These are phyloP conservation scores for Talaromyces ruber DNA, from an alignment of 495 filamentous ascomycete species.

Conservation along the genomic window DNA sequence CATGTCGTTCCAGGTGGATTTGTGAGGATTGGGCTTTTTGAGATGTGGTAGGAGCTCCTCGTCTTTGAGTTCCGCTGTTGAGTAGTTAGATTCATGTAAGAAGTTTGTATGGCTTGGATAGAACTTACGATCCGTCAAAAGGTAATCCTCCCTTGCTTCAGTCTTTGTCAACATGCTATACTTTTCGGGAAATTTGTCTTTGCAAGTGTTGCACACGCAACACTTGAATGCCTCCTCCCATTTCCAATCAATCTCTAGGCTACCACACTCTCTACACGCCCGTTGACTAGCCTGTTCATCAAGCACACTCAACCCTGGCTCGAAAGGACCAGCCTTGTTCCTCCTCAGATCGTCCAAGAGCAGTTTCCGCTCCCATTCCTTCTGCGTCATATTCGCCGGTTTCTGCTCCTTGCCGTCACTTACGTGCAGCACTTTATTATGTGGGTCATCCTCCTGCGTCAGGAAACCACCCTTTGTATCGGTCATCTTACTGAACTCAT, in stretches of 20 bases:
- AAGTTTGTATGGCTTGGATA: background rate
- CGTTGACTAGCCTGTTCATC: conserved; percentile 54
- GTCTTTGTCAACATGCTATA: conserved; percentile 95
- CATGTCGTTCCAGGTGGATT: conserved; percentile 95
- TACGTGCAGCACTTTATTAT: conserved; percentile 65
- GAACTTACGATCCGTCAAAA: conserved; percentile 79
- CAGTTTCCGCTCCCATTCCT: conserved; percentile 85
- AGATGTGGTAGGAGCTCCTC: conserved; percentile 79
- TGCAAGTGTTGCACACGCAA: conserved; percentile 65
- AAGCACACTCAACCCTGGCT: conserved; percentile 71
- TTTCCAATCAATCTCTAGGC: conserved; percentile 84
- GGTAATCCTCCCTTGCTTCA: conserved; percentile 89
- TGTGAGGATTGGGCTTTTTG: conserved; percentile 87
- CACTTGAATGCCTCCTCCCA: conserved; percentile 78
- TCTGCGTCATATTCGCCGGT: conserved; percentile 79
- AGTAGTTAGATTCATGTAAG: background rate
- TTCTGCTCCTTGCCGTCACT: conserved; percentile 51
- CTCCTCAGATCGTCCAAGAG: conserved; percentile 57
- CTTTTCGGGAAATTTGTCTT: conserved; percentile 81
- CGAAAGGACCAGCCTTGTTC: conserved; percentile 72
- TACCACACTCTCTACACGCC: conserved; percentile 74
- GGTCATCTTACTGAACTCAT: conserved; percentile 95
- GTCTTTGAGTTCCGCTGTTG: conserved; percentile 71
- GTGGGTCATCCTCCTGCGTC: conserved; percentile 78
- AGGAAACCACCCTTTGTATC: conserved; percentile 96